Evolutionary conservation across 2,329 filamentous ascomycete species (phyloP).

Genomic region (Diaporthe eres): DNA sequence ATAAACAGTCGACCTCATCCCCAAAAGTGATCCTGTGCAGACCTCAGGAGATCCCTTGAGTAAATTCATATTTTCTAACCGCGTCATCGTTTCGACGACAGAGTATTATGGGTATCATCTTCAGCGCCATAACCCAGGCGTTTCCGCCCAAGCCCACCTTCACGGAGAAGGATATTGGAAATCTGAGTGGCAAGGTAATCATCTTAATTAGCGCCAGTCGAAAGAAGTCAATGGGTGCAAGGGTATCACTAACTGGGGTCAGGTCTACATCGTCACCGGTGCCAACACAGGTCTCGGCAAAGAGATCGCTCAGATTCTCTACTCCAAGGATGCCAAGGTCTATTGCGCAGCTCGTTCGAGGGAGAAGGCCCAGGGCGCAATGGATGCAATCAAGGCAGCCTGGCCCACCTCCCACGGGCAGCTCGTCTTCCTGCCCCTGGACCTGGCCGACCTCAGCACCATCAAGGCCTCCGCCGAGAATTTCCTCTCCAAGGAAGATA

Average conservation of each 20-base stretch:
- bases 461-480: slow-evolving; percentile 45
- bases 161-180: slow-evolving; percentile 50
- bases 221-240: no score
- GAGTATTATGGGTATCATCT: slow-evolving; percentile 10
- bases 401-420: slow-evolving; percentile 43
- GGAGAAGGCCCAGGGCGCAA: slow-evolving; percentile 57
- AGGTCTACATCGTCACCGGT: slow-evolving; percentile 64
- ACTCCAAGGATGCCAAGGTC: slow-evolving; percentile 63
- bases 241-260: neutral
- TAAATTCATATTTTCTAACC: neutral
- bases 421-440: slow-evolving; percentile 54
- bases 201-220: neutral
- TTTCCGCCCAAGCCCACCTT: slow-evolving; percentile 49
- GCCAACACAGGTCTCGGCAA: slow-evolving; percentile 58
- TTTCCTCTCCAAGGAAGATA: slow-evolving; percentile 45
- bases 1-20: neutral
- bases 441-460: slow-evolving; percentile 48
- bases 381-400: slow-evolving; percentile 54
- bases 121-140: slow-evolving; percentile 40
- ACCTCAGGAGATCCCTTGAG: neutral
- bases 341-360: slow-evolving; percentile 64
- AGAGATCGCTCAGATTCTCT: slow-evolving; percentile 65
- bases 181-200: slow-evolving; percentile 47
- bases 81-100: neutral
- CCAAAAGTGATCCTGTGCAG: neutral